Conservation (phyloP, 2,329 filamentous ascomycete species). For the Talaromyces albobiverticillius region DNA sequence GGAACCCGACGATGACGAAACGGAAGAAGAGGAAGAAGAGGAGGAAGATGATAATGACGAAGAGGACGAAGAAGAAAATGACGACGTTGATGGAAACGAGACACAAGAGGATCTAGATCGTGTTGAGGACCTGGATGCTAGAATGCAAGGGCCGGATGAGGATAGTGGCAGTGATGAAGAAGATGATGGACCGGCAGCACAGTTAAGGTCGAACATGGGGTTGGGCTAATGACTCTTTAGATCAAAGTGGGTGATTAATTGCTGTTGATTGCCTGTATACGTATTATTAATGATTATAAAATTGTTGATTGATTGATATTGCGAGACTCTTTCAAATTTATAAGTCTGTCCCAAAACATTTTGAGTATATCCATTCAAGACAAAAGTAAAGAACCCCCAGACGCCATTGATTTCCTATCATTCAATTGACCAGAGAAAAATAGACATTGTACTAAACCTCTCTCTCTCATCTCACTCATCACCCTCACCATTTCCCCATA, state of each 20-base stretch:
- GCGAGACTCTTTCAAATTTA: background rate
- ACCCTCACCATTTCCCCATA: slow-evolving; percentile 70
- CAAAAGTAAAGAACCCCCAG: background rate
- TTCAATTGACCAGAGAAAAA: background rate
- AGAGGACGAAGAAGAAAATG: slow-evolving; percentile 22
- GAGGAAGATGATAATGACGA: slow-evolving; percentile 6
- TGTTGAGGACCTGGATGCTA: slow-evolving; percentile 36
- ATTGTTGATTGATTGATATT: background rate
- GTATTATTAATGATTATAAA: background rate
- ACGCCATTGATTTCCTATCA: slow-evolving; percentile 1
- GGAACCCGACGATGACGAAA: slow-evolving; percentile 18
- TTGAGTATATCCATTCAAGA: slow-evolving; percentile 6
- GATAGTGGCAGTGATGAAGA: slow-evolving; percentile 16
- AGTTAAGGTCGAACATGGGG: slow-evolving; percentile 16
- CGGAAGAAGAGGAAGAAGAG: slow-evolving; percentile 16
- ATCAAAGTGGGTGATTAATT: background rate
- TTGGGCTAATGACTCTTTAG: slow-evolving; percentile 8
- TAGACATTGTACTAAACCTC: background rate
- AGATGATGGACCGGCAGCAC: slow-evolving; percentile 16
- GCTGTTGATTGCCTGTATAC: too few relatives aligned
- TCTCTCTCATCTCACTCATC: slow-evolving; percentile 34
- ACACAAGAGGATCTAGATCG: slow-evolving; percentile 32
- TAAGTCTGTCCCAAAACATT: background rate
- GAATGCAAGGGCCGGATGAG: slow-evolving; percentile 12
- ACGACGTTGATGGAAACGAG: slow-evolving; percentile 21